These are phyloP conservation scores for Trypanosoma platydactyli DNA, from an alignment of 208 protist species.

Conservation along the genomic window DNA sequence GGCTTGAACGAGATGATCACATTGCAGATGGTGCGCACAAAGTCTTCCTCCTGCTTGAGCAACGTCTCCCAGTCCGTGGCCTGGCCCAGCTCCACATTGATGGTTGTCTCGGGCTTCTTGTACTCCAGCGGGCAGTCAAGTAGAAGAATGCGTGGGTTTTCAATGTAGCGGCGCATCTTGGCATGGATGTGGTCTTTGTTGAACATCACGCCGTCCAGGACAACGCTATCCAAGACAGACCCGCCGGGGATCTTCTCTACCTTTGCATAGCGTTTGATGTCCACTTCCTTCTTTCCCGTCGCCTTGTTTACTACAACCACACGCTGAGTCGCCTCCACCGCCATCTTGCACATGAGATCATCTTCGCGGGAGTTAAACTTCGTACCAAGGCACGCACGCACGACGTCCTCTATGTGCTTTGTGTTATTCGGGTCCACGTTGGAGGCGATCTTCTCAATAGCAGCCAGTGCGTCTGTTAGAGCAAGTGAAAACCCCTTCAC, in stretches of 20 bases:
- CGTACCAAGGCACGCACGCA: slow-evolving; percentile 97
- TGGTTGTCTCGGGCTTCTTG: slow-evolving; percentile 99
- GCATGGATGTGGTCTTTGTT: slow-evolving; percentile 99
- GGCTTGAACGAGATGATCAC: slow-evolving; percentile 99
- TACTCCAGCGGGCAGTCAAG: slow-evolving; percentile 99
- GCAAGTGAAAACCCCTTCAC: slow-evolving; percentile 96
- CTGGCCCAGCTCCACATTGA: slow-evolving; percentile 97
- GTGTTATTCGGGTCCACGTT: slow-evolving; percentile 94
- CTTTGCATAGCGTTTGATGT: slow-evolving; percentile 99
- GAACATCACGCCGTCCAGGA: slow-evolving; percentile 99
- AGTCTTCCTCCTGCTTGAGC: slow-evolving; percentile 99
- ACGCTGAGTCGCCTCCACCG: slow-evolving; percentile 97
- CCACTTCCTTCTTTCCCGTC: slow-evolving; percentile 95
- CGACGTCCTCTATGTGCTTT: slow-evolving; percentile 88
- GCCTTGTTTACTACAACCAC: slow-evolving; percentile 88
- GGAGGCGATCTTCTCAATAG: slow-evolving; percentile 92
- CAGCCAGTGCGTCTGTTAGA: slow-evolving; percentile 94
- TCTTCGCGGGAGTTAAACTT: slow-evolving; percentile 98
- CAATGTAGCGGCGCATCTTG: slow-evolving; percentile 98
- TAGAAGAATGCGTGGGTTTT: slow-evolving; percentile 98
- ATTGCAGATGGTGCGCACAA: slow-evolving; percentile 96
- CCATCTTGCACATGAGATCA: slow-evolving; percentile 97
- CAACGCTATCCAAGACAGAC: slow-evolving; percentile 96
- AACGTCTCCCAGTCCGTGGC: slow-evolving; percentile 97
- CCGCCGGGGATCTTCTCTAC: slow-evolving; percentile 99